phyloP scores from a whole-genome alignment of 1,284 basidiomycete species.

The Austroboletus niveus region DNA sequence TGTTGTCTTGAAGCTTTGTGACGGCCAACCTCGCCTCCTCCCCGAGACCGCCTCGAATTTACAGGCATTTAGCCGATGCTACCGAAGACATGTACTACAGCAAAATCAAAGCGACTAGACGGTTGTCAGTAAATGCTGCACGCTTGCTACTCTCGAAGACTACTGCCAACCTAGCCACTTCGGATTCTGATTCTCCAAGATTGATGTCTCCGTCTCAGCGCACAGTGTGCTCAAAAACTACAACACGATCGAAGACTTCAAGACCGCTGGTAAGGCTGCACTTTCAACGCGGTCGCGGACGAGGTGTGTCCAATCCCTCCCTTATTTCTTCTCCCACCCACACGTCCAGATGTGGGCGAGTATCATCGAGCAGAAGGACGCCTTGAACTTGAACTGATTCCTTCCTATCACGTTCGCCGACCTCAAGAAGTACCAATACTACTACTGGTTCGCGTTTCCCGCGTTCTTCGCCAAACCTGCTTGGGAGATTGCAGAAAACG shows the following conservation, averaged over 20 bases:
- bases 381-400: constrained; percentile 69
- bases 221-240: constrained; percentile 83
- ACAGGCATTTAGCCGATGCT: too few species aligned
- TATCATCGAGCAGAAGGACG: constrained; percentile 49
- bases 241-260: constrained; percentile 98
- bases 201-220: constrained; percentile 36
- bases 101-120: too few species aligned
- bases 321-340: neutral
- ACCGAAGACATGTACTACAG: too few species aligned
- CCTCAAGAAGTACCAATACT: constrained; percentile 97
- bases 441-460: constrained; percentile 98
- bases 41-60: too few species aligned
- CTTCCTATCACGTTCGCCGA: constrained; percentile 93
- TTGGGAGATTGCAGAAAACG: constrained; percentile 72
- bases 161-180: too few species aligned
- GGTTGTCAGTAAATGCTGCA: too few species aligned
- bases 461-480: constrained; percentile 84
- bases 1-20: too few species aligned
- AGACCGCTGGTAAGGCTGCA: constrained; percentile 81
- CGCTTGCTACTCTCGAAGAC: too few species aligned
- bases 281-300: constrained; percentile 73
- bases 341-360: constrained; percentile 63
- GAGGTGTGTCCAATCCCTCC: constrained; percentile 42
- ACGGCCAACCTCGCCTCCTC: too few species aligned
- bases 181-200: too few species aligned